Evolutionary conservation across 2,329 filamentous ascomycete genomes (phyloP).

Genomic region (Diaporthe vaccinii): DNA sequence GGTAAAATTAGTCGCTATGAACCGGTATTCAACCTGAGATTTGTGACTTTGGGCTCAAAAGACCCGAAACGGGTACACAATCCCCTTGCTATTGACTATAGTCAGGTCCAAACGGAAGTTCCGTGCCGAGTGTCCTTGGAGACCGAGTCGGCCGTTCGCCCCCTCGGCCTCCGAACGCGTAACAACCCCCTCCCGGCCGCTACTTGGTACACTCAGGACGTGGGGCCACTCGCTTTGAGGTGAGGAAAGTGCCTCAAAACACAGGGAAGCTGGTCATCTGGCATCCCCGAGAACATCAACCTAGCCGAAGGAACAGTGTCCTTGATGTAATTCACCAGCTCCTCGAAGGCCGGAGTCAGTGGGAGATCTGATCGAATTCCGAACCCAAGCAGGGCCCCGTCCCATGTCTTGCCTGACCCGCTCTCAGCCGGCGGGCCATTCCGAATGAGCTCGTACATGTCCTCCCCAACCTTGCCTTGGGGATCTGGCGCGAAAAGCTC

Average conservation of each 20-base stretch:
- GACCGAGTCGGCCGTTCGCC: neutral
- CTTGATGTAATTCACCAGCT: neutral
- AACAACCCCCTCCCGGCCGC: too few species aligned
- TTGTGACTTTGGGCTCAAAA: too few species aligned
- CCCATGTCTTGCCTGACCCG: neutral
- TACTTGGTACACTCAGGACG: too few species aligned
- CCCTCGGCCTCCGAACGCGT: too few species aligned
- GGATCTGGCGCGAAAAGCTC: neutral
- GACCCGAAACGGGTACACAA: too few species aligned
- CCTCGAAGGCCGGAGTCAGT: slow-evolving; percentile 1
- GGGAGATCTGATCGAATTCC: neutral
- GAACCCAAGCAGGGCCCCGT: neutral
- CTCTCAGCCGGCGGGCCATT: neutral
- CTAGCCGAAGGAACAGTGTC: neutral
- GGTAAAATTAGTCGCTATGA: too few species aligned
- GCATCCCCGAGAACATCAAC: neutral
- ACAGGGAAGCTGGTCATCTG: neutral
- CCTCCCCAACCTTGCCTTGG: neutral
- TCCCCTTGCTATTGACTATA: too few species aligned
- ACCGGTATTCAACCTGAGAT: rapidly evolving
- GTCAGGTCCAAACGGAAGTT: too few species aligned
- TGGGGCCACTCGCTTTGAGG: neutral
- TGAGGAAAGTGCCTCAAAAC: neutral
- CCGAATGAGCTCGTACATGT: neutral
- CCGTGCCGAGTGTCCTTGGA: too few species aligned